Percentiles rank a stretch among this genome's conserved stretches.
Conservation (phyloP, 2,329 filamentous ascomycete species). For the Periconia macrospinosa region DNA sequence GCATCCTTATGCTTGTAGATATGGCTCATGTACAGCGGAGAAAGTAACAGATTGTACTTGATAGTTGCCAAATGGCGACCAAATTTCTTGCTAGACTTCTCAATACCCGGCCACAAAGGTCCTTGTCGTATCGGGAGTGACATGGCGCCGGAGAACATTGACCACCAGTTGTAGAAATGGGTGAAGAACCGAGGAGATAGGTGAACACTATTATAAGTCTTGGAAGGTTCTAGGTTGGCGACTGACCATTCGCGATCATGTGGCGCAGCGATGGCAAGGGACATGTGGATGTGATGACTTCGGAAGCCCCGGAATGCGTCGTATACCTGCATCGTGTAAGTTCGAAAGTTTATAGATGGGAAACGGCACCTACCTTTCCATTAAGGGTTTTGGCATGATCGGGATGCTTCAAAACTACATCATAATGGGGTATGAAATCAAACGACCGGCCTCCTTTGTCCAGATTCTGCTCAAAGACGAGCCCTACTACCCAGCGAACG, state of each 20-base stretch:
- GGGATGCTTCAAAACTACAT: slow-evolving; percentile 83
- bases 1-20: slow-evolving; percentile 98
- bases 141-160: slow-evolving; percentile 91
- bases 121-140: slow-evolving; percentile 93
- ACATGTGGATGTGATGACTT: slow-evolving; percentile 95
- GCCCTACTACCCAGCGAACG: slow-evolving; percentile 86
- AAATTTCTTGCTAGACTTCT: slow-evolving; percentile 98
- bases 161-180: slow-evolving; percentile 98
- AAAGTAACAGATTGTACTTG: slow-evolving; percentile 93
- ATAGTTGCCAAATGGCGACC: slow-evolving; percentile 96
- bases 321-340: slow-evolving; percentile 58
- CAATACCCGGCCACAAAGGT: slow-evolving; percentile 83
- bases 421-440: slow-evolving; percentile 88
- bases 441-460: slow-evolving; percentile 75
- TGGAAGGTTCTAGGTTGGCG: slow-evolving; percentile 72
- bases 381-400: slow-evolving; percentile 65
- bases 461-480: slow-evolving; percentile 88
- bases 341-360: background rate
- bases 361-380: slow-evolving; percentile 42
- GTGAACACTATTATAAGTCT: slow-evolving; percentile 96
- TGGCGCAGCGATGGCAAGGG: slow-evolving; percentile 85
- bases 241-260: slow-evolving; percentile 84
- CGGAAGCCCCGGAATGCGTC: slow-evolving; percentile 97
- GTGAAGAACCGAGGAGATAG: slow-evolving; percentile 95
- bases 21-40: slow-evolving; percentile 91